Evolutionary conservation across 805 yeast species (phyloP).

Genomic region (Kuraishia capsulata): DNA sequence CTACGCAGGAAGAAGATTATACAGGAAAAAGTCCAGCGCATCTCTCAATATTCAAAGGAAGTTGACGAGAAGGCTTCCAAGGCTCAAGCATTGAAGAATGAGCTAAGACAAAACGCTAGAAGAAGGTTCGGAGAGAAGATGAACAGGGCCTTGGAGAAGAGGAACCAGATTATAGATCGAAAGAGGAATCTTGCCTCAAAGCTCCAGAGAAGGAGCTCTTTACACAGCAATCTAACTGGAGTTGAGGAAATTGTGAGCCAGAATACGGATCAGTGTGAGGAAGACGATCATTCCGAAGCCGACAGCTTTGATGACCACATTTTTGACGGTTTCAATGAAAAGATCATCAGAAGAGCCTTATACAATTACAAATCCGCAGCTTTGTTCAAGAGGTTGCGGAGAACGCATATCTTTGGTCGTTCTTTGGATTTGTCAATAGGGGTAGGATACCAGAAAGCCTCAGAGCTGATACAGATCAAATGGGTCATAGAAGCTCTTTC

Average conservation of each 20-base stretch:
- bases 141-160: not conserved
- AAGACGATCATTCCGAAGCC: too few relatives aligned
- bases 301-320: not conserved
- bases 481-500: not conserved
- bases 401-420: not conserved
- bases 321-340: not conserved
- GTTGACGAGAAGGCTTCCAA: not conserved
- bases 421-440: not conserved
- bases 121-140: not conserved
- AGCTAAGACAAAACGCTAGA: not conserved
- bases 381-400: not conserved
- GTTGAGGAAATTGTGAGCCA: not conserved
- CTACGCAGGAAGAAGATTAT: not conserved
- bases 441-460: not conserved
- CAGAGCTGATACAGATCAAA: not conserved
- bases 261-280: not conserved
- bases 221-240: not conserved
- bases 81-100: not conserved
- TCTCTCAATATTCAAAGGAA: not conserved
- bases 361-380: not conserved
- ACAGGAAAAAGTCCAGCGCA: not conserved
- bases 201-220: not conserved
- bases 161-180: not conserved
- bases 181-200: not conserved
- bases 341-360: not conserved